phyloP scores from a whole-genome alignment of 2,329 filamentous ascomycete genomes.

The Rutstroemia sp. region DNA sequence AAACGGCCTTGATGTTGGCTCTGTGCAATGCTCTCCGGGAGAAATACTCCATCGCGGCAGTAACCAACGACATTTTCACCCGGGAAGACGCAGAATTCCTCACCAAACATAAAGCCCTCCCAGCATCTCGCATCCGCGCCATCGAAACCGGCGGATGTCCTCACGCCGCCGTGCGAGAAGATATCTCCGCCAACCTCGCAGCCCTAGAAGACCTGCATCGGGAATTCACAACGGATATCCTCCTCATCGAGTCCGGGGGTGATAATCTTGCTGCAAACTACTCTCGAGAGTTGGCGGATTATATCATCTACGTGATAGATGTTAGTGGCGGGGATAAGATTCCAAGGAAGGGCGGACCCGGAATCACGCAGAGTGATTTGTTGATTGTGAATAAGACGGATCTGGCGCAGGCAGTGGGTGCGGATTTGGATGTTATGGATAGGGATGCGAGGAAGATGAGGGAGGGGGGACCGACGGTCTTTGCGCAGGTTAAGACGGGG shows the following conservation, averaged over 20 bases:
- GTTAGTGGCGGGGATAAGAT: slow-evolving; percentile 96
- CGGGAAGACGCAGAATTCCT: slow-evolving; percentile 98
- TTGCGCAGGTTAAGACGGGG: slow-evolving; percentile 93
- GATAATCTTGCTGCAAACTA: slow-evolving; percentile 98
- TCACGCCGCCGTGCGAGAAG: slow-evolving; percentile 93
- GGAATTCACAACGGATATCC: slow-evolving; percentile 70
- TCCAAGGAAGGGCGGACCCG: slow-evolving; percentile 88
- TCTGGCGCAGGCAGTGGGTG: slow-evolving; percentile 81
- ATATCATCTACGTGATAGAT: slow-evolving; percentile 98
- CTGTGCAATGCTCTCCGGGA: slow-evolving; percentile 79
- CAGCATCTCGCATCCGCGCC: slow-evolving; percentile 76
- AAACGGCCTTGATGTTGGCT: slow-evolving; percentile 93
- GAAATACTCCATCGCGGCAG: slow-evolving; percentile 80
- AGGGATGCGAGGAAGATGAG: slow-evolving; percentile 89
- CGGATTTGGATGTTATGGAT: slow-evolving; percentile 90
- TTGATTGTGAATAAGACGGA: slow-evolving; percentile 97
- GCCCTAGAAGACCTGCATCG: slow-evolving; percentile 84
- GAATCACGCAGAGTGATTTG: slow-evolving; percentile 93
- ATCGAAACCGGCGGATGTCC: slow-evolving; percentile 98
- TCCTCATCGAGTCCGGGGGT: slow-evolving; percentile 91
- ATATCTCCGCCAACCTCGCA: slow-evolving; percentile 88
- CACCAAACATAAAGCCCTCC: slow-evolving; percentile 75
- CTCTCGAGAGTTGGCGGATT: slow-evolving; percentile 88
- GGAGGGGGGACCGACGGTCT: slow-evolving; percentile 90
- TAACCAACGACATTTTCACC: slow-evolving; percentile 99